Conservation (phyloP, 768 basidiomycete species). For the Phlegmacium glaucopus region DNA sequence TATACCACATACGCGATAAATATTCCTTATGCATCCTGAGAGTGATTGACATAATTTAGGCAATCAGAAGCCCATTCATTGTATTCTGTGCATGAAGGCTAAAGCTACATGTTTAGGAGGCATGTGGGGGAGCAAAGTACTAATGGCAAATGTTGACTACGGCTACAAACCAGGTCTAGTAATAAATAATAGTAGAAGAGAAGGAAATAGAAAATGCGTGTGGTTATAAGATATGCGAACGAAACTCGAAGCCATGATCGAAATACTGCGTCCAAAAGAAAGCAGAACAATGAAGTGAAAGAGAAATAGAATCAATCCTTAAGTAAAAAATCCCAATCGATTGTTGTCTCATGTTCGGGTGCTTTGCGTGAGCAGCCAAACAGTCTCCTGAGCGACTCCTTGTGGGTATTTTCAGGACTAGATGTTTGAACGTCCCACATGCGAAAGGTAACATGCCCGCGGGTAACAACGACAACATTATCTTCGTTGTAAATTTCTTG, state of each 20-base stretch:
- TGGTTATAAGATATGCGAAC: neutral
- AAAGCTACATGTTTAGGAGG: slow-evolving; percentile 23
- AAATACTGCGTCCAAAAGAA: neutral
- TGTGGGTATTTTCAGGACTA: slow-evolving; percentile 58
- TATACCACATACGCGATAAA: neutral
- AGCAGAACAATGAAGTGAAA: slow-evolving; percentile 12
- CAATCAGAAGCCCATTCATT: neutral
- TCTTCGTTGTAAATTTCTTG: slow-evolving; percentile 44
- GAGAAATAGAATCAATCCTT: slow-evolving; percentile 47
- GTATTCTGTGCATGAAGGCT: slow-evolving; percentile 2
- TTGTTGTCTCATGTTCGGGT: slow-evolving; percentile 43
- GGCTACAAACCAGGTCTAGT: slow-evolving; percentile 22
- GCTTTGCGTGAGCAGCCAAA: slow-evolving; percentile 54
- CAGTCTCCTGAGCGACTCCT: slow-evolving; percentile 61
- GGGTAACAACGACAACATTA: slow-evolving; percentile 60
- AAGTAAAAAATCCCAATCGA: slow-evolving; percentile 80
- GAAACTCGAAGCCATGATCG: too few species aligned
- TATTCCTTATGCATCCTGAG: too few species aligned
- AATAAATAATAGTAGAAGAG: slow-evolving; percentile 2
- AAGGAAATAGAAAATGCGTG: slow-evolving; percentile 8
- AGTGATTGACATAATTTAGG: too few species aligned
- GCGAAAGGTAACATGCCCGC: slow-evolving; percentile 60
- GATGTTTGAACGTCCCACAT: slow-evolving; percentile 78
- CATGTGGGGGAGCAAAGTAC: slow-evolving; percentile 1
- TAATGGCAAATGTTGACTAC: slow-evolving; percentile 19